Evolutionary conservation across 2,329 filamentous ascomycete genomes (phyloP).

Genomic region (Aureobasidium leucospermi): DNA sequence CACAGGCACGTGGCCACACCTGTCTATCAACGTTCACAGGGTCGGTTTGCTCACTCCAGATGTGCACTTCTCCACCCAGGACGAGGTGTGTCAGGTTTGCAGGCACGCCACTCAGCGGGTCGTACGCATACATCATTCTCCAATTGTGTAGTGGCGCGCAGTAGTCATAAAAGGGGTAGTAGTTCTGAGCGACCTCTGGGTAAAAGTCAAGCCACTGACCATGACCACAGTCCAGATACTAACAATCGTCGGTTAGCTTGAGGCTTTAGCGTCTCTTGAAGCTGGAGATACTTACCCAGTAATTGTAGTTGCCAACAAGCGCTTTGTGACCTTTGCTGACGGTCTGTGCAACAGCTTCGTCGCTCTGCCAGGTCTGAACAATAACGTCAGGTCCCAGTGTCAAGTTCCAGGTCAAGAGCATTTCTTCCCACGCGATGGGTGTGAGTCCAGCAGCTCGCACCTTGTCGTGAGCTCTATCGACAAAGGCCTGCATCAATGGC

Average conservation of each 20-base stretch:
- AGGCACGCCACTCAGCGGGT: constrained; percentile 61
- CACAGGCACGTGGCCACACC: constrained; percentile 69
- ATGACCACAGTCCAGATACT: constrained; percentile 79
- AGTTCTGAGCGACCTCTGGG: constrained; percentile 44
- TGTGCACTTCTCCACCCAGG: constrained; percentile 71
- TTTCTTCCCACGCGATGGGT: constrained; percentile 84
- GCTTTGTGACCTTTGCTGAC: constrained; percentile 60
- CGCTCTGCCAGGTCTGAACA: constrained; percentile 71
- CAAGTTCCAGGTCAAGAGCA: constrained; percentile 70
- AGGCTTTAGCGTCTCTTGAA: not conserved
- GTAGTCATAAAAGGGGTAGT: constrained; percentile 72
- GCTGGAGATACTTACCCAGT: constrained; percentile 51
- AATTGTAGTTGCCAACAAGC: constrained; percentile 69
- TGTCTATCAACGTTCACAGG: constrained; percentile 64
- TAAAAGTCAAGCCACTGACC: constrained; percentile 71
- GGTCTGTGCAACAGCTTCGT: constrained; percentile 53
- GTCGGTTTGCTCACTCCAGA: constrained; percentile 77
- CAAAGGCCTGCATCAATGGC: constrained; percentile 70
- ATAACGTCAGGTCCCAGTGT: constrained; percentile 63
- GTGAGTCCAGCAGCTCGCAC: constrained; percentile 57
- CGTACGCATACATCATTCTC: constrained; percentile 72
- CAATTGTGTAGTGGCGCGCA: constrained; percentile 75
- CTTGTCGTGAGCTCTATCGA: constrained; percentile 61
- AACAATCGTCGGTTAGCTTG: not conserved
- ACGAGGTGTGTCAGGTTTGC: constrained; percentile 57